These are phyloP conservation scores for Fonsecaea erecta DNA, from an alignment of 2,329 filamentous ascomycete species.

Conservation along the genomic window DNA sequence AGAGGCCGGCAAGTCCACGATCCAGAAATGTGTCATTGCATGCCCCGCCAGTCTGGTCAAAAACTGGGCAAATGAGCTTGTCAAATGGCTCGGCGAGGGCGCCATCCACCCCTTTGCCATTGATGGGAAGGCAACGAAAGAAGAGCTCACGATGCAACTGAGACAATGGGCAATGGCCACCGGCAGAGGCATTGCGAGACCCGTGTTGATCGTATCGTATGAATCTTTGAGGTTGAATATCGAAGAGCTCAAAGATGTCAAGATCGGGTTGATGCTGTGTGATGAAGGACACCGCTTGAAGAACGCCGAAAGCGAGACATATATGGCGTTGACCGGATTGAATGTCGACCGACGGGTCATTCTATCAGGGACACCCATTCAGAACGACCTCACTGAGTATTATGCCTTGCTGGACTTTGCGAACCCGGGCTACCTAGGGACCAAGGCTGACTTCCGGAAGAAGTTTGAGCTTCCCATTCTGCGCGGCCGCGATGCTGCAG, in stretches of 20 bases:
- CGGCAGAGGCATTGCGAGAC: conserved; percentile 85
- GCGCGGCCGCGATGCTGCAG: conserved; percentile 86
- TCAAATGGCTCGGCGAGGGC: conserved; percentile 93
- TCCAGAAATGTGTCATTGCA: conserved; percentile 95
- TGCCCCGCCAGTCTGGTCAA: conserved; percentile 95
- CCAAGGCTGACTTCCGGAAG: conserved; percentile 88
- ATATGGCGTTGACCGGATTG: conserved; percentile 84
- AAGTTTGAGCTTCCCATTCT: conserved; percentile 92
- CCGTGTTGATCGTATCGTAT: conserved; percentile 96
- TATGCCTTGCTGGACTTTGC: conserved; percentile 96
- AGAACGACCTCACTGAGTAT: conserved; percentile 98
- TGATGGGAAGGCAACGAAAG: conserved; percentile 93
- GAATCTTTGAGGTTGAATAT: conserved; percentile 92
- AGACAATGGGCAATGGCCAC: conserved; percentile 93
- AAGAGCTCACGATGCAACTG: conserved; percentile 86
- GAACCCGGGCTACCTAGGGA: conserved; percentile 89
- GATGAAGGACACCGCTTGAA: conserved; percentile 97
- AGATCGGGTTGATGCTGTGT: conserved; percentile 90
- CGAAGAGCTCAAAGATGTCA: conserved; percentile 84
- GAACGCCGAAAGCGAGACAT: conserved; percentile 95
- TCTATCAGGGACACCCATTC: conserved; percentile 93
- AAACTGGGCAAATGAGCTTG: conserved; percentile 96
- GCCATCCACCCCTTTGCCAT: conserved; percentile 93
- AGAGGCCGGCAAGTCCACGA: conserved; percentile 88
- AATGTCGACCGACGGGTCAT: conserved; percentile 93